Conservation (phyloP, 305 asterid genomes). For the Withania somnifera region DNA sequence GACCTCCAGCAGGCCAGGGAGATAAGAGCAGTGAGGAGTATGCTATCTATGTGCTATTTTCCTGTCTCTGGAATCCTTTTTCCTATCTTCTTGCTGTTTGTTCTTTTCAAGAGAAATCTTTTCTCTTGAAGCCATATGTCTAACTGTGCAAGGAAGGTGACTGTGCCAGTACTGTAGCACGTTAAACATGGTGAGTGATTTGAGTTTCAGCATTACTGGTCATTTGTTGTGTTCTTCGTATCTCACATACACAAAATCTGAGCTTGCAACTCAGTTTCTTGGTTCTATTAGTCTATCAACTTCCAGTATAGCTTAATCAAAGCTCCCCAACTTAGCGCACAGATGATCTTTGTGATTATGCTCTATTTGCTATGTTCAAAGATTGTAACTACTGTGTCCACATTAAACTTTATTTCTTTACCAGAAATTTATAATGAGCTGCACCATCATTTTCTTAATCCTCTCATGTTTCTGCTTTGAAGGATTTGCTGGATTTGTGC, state of each 20-base stretch:
- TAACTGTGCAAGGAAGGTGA: neutral
- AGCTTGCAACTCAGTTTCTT: neutral
- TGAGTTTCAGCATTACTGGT: neutral
- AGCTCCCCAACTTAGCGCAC: neutral
- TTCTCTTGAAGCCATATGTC: neutral
- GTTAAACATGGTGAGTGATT: neutral
- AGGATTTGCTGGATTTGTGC: slow-evolving; percentile 74
- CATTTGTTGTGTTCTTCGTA: neutral
- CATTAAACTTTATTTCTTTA: neutral
- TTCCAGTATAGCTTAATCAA: neutral
- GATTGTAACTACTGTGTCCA: neutral
- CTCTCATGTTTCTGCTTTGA: neutral
- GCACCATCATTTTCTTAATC: neutral
- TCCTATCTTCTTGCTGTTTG: neutral
- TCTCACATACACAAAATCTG: neutral
- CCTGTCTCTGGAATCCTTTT: neutral
- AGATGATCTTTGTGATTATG: neutral
- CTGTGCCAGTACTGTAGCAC: neutral
- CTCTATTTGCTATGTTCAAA: neutral
- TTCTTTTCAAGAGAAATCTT: neutral
- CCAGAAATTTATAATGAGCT: neutral
- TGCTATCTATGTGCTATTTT: neutral
- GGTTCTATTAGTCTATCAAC: neutral
- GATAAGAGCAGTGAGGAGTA: neutral
- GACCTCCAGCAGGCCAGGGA: neutral